phyloP scores from a whole-genome alignment of 305 asterid genomes.

The Ajuga reptans region DNA sequence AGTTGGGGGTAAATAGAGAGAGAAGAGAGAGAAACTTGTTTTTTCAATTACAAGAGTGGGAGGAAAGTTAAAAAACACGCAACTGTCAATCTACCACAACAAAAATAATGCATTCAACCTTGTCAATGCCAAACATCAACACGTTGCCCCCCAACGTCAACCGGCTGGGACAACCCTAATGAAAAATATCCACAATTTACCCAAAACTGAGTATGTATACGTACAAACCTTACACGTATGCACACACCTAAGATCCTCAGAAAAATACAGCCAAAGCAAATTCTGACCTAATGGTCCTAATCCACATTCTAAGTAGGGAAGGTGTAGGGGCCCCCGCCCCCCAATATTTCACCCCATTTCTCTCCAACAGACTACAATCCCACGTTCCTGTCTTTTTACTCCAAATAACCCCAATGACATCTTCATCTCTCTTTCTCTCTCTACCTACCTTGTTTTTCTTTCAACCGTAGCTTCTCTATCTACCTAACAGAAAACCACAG shows the following conservation, averaged over 20 bases:
- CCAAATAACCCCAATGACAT: slow-evolving; percentile 21
- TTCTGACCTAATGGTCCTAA: slow-evolving; percentile 6
- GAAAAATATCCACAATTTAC: no score
- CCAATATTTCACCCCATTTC: slow-evolving; percentile 20
- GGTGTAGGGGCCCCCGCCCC: slow-evolving; percentile 18
- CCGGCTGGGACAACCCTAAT: no score
- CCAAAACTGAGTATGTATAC: background rate
- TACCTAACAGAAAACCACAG: background rate
- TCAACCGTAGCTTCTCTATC: slow-evolving; percentile 25
- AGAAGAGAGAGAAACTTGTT: no score
- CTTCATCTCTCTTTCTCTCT: slow-evolving; percentile 27
- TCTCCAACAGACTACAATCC: slow-evolving; percentile 22
- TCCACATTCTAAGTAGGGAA: background rate
- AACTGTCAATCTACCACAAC: no score
- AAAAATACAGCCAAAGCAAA: background rate
- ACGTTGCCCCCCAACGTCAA: no score
- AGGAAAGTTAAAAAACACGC: no score
- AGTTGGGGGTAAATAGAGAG: no score
- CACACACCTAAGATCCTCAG: background rate
- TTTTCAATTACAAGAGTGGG: no score
- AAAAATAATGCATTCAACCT: no score
- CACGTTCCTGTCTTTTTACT: slow-evolving; percentile 35
- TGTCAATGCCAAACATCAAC: no score
- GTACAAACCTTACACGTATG: background rate
- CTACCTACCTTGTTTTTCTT: slow-evolving; percentile 19